Percentiles rank a stretch among this genome's conserved stretches.
These are phyloP conservation scores for Boletellus sp. DNA, from an alignment of 1,284 basidiomycete genomes.

Conservation along the genomic window DNA sequence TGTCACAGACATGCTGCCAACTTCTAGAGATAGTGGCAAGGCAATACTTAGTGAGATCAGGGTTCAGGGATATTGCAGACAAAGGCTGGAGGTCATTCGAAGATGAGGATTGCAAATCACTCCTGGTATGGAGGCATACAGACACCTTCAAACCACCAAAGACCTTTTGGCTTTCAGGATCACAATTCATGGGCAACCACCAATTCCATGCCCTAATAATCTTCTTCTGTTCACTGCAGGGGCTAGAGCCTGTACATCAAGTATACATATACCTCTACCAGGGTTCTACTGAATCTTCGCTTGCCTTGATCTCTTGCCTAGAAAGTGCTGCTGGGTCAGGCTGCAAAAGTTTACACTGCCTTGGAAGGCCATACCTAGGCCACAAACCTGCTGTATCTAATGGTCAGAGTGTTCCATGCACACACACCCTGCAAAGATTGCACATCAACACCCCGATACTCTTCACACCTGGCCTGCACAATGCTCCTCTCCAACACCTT, in stretches of 20 bases:
- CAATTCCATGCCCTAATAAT: slow-evolving; percentile 4
- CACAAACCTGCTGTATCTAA: neutral
- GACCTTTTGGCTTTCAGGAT: slow-evolving; percentile 2
- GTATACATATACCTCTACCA: slow-evolving; percentile 1
- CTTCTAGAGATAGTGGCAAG: neutral
- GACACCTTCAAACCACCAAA: neutral
- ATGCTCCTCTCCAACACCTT: neutral
- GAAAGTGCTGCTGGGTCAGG: slow-evolving; percentile 1
- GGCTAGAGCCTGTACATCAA: neutral
- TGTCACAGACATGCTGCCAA: slow-evolving; percentile 3
- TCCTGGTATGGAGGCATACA: slow-evolving; percentile 6
- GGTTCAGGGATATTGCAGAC: neutral
- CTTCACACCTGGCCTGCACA: neutral
- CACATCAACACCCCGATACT: neutral
- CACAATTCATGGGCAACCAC: neutral
- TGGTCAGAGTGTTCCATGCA: neutral
- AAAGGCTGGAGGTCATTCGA: neutral
- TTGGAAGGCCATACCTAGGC: neutral
- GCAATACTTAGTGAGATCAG: neutral
- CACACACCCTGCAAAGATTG: neutral
- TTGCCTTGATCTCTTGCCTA: neutral
- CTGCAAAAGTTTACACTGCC: neutral
- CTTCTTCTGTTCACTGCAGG: slow-evolving; percentile 3
- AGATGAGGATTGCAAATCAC: slow-evolving; percentile 3
- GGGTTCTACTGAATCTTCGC: neutral